These are phyloP conservation scores for Microdochium bolleyi DNA, from an alignment of 2,329 filamentous ascomycete genomes.

Conservation along the genomic window DNA sequence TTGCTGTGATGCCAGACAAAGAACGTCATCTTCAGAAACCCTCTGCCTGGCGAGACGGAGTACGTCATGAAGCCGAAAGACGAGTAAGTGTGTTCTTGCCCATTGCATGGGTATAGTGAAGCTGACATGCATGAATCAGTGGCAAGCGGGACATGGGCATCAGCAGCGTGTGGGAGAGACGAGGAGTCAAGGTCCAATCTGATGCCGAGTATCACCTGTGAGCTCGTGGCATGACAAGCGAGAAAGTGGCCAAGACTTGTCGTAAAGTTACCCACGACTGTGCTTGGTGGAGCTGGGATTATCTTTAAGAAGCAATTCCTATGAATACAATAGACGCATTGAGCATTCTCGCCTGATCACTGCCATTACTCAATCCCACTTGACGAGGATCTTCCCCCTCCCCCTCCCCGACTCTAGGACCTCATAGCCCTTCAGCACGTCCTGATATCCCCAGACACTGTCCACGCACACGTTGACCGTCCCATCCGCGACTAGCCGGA, in stretches of 20 bases:
- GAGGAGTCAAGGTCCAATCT: conserved; percentile 15
- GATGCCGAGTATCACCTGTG: conserved; percentile 20
- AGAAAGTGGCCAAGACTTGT: no score
- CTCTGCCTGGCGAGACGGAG: conserved; percentile 16
- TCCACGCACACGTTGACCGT: conserved; percentile 26
- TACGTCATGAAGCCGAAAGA: conserved; percentile 17
- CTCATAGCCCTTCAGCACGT: conserved; percentile 26
- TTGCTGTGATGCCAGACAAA: conserved; percentile 10
- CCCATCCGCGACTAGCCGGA: conserved; percentile 23
- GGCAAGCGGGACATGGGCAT: conserved; percentile 21
- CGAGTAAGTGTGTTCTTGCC: conserved; percentile 15
- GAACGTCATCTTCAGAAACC: conserved; percentile 22
- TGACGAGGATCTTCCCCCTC: conserved; percentile 28
- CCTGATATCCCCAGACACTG: conserved; percentile 25
- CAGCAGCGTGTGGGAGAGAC: conserved; percentile 17
- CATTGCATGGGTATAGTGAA: background rate
- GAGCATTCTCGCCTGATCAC: no score
- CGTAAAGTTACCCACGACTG: no score
- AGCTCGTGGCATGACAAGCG: no score
- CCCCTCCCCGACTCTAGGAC: conserved; percentile 23
- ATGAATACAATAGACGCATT: no score
- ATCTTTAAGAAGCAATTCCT: no score
- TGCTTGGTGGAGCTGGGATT: no score
- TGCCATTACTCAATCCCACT: conserved; percentile 2
- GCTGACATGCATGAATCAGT: conserved; percentile 8